These are phyloP conservation scores for Oryza rufipogon DNA, from an alignment of 176 grass and related monocot genomes.

Conservation along the genomic window DNA sequence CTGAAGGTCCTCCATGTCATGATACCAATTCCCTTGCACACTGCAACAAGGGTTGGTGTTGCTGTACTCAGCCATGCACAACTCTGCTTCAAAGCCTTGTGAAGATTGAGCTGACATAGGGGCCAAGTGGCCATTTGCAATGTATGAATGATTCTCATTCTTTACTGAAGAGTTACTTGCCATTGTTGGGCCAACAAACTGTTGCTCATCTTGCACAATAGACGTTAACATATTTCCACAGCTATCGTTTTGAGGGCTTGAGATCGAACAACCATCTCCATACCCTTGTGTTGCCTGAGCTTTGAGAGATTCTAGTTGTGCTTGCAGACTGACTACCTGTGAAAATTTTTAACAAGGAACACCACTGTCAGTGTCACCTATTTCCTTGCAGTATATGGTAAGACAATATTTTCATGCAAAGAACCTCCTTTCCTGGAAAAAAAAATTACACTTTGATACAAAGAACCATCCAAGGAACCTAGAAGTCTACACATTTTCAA, in stretches of 20 bases:
- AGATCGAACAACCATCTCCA: conserved; percentile 37
- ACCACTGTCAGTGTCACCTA: conserved; percentile 23
- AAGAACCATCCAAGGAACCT: conserved; percentile 4
- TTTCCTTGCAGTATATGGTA: conserved; percentile 10
- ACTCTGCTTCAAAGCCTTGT: conserved; percentile 45
- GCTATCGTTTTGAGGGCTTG: conserved; percentile 52
- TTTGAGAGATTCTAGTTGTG: conserved; percentile 74
- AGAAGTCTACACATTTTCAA: conserved; percentile 4
- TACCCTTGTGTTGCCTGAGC: conserved; percentile 51
- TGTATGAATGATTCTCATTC: conserved; percentile 43
- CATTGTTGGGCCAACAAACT: conserved; percentile 27
- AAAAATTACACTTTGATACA: neutral
- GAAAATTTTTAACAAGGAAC: conserved; percentile 22
- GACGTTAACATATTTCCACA: conserved; percentile 29
- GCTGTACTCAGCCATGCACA: conserved; percentile 37
- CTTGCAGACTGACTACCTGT: conserved; percentile 87
- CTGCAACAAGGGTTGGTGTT: conserved; percentile 47
- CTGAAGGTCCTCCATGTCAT: conserved; percentile 74
- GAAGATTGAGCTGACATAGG: conserved; percentile 50
- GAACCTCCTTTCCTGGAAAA: neutral
- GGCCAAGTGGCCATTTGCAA: conserved; percentile 36
- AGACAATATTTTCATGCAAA: conserved; percentile 1
- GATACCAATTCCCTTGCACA: conserved; percentile 47
- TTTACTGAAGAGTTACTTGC: conserved; percentile 53
- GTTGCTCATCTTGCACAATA: conserved; percentile 28